Evolutionary conservation across 176 grass and related monocot species (phyloP), one percentile per base, ranked within the genome.

Genomic region (Lolium perenne): DNA sequence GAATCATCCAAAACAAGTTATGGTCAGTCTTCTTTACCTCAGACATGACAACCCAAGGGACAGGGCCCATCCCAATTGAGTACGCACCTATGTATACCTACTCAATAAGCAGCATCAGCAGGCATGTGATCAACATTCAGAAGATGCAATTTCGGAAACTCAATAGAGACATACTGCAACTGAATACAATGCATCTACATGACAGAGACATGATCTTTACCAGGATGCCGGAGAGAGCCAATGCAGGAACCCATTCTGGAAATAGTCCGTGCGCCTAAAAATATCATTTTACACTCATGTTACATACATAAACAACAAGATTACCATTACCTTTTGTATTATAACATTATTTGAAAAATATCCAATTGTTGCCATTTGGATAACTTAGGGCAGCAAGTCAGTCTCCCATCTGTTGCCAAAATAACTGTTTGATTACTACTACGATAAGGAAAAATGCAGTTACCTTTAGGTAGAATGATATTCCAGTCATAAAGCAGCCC

Each of bases 11-110:
- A 57, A 76, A 6, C 48, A 14, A 66, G 76, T 57, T 1, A 2
- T 32, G 38, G 63, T 58, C 7, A 26, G 21, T 87, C 62, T 58
- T 81, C 81, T 10, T 18, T 88, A 92, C 94, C 94, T 97, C 94
- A 67, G 94, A 97, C 94, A 93, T 97, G 51, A 97, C 88, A 65
- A 94, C 94, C 91, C 91, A 93, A 46, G 91, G 94, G 69, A 97
- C 89, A 86, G 94, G 87, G 68, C 91, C 94, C 94, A 97, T 94
- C 90, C 94, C 94, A 72, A 97, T 86, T 59, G 94, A 91, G 87
- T 68, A 96, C 79, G 94, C 55, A 29, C 79, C 91, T 6, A 90
- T 90, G 59, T 96, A 96, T 43, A 92, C 89, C 94, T 96, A 55
- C 87, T 72, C 45, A 48, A 80, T 23, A 82, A 86, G 35, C 21